A percentile compares a stretch with the other conserved stretches of the same genome.
phyloP scores from a whole-genome alignment of 768 basidiomycete species.

The Symmetrospora coprosmae region DNA sequence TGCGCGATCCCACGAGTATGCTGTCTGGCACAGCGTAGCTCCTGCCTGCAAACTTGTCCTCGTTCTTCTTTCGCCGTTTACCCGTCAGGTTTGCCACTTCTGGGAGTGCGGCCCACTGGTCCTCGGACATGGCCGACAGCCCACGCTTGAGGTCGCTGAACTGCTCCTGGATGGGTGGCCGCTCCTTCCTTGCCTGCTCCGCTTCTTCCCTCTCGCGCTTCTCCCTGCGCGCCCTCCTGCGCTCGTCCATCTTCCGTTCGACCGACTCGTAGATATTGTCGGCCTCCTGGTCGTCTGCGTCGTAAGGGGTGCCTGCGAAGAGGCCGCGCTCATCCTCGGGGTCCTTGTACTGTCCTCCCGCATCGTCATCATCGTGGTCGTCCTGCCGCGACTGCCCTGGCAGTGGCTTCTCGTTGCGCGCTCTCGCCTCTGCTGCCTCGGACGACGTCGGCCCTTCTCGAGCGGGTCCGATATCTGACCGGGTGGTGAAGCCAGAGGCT shows the following conservation, averaged over 20 bases:
- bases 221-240: constrained; percentile 65
- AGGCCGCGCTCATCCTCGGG: constrained; percentile 94
- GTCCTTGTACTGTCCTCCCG: constrained; percentile 64
- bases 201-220: constrained; percentile 59
- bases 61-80: constrained; percentile 68
- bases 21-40: constrained; percentile 85
- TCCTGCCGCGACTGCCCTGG: constrained; percentile 44
- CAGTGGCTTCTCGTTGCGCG: constrained; percentile 59
- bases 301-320: constrained; percentile 79
- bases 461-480: constrained; percentile 96
- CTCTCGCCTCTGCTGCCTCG: constrained; percentile 72
- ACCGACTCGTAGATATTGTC: constrained; percentile 89
- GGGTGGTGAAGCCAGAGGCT: constrained; percentile 73
- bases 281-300: constrained; percentile 94
- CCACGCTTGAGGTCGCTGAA: constrained; percentile 91
- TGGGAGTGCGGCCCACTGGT: constrained; percentile 80
- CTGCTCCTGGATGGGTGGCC: constrained; percentile 88
- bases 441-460: constrained; percentile 87
- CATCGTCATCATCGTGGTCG: constrained; percentile 72
- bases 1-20: constrained; percentile 69
- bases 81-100: constrained; percentile 92
- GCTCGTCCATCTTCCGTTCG: constrained; percentile 74
- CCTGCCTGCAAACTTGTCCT: constrained; percentile 45
- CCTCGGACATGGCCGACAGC: constrained; percentile 66
- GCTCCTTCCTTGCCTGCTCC: constrained; percentile 63